These are phyloP conservation scores for Chrysosporium queenslandicum DNA, from an alignment of 2,329 filamentous ascomycete genomes.

Conservation along the genomic window DNA sequence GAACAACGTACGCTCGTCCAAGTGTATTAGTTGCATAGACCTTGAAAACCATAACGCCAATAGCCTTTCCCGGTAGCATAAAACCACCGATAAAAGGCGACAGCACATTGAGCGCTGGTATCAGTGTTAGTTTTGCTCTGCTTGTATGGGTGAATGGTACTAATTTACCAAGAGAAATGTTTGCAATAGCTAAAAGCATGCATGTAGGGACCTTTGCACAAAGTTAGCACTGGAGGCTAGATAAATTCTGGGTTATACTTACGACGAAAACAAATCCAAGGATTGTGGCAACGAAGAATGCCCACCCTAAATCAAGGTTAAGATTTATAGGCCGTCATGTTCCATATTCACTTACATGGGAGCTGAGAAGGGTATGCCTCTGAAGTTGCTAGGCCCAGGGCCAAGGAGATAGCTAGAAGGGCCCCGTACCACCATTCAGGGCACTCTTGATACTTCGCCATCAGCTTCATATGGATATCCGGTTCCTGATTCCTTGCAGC, in stretches of 20 bases:
- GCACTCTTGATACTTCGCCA: constrained; percentile 47
- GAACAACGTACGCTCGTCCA: constrained; percentile 20
- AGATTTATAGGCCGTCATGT: not conserved
- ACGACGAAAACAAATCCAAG: constrained; percentile 19
- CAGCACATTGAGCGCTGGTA: constrained; percentile 21
- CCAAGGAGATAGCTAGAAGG: constrained; percentile 42
- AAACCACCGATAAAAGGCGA: constrained; percentile 22
- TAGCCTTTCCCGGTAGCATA: constrained; percentile 22
- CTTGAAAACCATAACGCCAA: constrained; percentile 24
- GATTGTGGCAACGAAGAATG: constrained; percentile 20
- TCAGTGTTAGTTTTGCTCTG: not conserved
- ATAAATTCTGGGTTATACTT: not conserved
- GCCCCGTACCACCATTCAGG: constrained; percentile 50
- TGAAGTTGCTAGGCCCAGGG: constrained; percentile 38
- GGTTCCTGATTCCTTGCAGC: constrained; percentile 39
- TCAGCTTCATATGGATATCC: constrained; percentile 47
- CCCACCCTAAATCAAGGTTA: constrained; percentile 15
- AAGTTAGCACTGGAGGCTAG: not conserved
- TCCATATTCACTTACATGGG: constrained; percentile 37
- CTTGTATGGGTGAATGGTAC: not conserved
- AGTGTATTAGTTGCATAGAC: constrained; percentile 23
- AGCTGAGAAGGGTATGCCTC: constrained; percentile 55
- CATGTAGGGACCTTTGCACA: constrained; percentile 20
- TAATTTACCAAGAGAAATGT: constrained; percentile 19
- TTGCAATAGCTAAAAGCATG: constrained; percentile 21